phyloP scores from a whole-genome alignment of 2,329 filamentous ascomycete genomes.

The Cladosporium sp. region DNA sequence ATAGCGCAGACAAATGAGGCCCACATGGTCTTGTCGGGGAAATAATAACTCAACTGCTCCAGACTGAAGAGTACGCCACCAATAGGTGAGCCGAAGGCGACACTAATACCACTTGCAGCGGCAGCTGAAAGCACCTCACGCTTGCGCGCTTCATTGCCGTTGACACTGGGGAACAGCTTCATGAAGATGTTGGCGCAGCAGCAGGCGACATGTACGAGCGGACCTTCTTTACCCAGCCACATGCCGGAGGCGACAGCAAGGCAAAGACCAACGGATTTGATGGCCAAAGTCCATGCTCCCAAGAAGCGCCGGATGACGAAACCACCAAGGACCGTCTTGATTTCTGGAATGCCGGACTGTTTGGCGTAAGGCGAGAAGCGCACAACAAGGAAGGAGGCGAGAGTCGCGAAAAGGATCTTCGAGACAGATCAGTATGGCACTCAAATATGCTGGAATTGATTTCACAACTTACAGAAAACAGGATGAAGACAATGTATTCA shows the following conservation, averaged over 20 bases:
- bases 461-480: slow-evolving; percentile 69
- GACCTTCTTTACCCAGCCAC: slow-evolving; percentile 96
- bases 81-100: slow-evolving; percentile 91
- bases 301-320: slow-evolving; percentile 90
- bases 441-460: neutral
- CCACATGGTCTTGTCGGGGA: slow-evolving; percentile 99
- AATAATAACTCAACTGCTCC: slow-evolving; percentile 97
- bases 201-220: slow-evolving; percentile 92
- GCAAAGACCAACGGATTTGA: slow-evolving; percentile 87
- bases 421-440: slow-evolving; percentile 30
- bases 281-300: slow-evolving; percentile 82
- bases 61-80: slow-evolving; percentile 93
- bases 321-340: slow-evolving; percentile 92
- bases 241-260: slow-evolving; percentile 90
- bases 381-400: slow-evolving; percentile 76
- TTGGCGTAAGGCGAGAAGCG: slow-evolving; percentile 85
- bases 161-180: slow-evolving; percentile 80
- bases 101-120: slow-evolving; percentile 87
- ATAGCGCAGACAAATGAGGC: slow-evolving; percentile 99
- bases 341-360: slow-evolving; percentile 95
- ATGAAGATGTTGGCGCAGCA: slow-evolving; percentile 94
- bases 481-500: slow-evolving; percentile 82
- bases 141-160: slow-evolving; percentile 90
- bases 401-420: slow-evolving; percentile 74
- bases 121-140: slow-evolving; percentile 91